phyloP scores from a whole-genome alignment of 2,329 filamentous ascomycete species.

The Talaromyces sp. region DNA sequence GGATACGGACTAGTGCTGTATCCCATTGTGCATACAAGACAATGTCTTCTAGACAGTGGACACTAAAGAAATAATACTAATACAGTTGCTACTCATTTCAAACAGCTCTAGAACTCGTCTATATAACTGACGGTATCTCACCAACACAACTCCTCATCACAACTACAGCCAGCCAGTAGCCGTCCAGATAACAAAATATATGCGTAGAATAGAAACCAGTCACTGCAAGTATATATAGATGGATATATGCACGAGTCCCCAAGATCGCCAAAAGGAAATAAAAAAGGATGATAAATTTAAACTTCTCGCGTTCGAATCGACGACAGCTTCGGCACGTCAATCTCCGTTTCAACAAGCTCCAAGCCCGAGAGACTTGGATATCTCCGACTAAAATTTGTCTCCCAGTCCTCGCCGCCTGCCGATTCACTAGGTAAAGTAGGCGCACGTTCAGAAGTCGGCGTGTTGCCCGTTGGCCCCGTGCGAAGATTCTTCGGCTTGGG shows the following conservation, averaged over 20 bases:
- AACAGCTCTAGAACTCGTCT: neutral
- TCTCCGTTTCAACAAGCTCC: conserved; percentile 79
- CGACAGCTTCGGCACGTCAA: conserved; percentile 35
- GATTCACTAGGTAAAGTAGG: conserved; percentile 21
- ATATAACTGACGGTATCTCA: neutral
- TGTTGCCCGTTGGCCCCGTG: conserved; percentile 33
- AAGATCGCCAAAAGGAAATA: neutral
- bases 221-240: neutral
- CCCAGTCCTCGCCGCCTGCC: conserved; percentile 54
- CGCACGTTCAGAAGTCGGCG: conserved; percentile 20
- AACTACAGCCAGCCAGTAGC: conserved; percentile 10
- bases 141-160: neutral
- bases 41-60: neutral
- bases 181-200: conserved; percentile 2
- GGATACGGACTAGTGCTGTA: neutral
- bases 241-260: neutral
- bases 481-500: conserved; percentile 59
- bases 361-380: conserved; percentile 81
- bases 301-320: conserved; percentile 41
- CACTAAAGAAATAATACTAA: too few species aligned
- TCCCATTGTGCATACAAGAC: neutral
- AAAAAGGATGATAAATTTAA: neutral
- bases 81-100: neutral
- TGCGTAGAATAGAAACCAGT: conserved; percentile 1
- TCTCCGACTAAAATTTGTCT: conserved; percentile 71